Conservation (phyloP, 108 stramenopile genomes). For the Cyclotella choctawhatcheeana region DNA sequence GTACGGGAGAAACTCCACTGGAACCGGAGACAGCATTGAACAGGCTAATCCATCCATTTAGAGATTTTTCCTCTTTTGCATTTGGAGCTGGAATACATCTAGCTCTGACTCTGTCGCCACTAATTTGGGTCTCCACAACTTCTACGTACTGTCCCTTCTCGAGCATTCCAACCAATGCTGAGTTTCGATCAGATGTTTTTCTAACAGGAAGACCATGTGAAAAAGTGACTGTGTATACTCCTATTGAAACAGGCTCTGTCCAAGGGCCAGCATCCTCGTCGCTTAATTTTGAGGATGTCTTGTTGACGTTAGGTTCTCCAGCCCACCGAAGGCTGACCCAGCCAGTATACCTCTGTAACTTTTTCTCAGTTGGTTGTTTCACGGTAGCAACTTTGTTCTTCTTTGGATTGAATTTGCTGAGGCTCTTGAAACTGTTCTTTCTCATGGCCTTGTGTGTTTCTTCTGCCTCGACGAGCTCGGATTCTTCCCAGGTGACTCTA, state of each 20-base stretch:
- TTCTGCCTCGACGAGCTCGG: not conserved
- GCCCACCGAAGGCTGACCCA: conserved; percentile 49
- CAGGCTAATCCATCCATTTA: conserved; percentile 45
- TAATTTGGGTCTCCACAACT: conserved; percentile 46
- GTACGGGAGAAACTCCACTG: conserved; percentile 37
- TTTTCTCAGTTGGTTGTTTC: conserved; percentile 15
- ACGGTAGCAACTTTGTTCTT: too few species aligned
- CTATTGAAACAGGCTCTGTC: conserved; percentile 46
- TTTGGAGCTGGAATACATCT: conserved; percentile 26
- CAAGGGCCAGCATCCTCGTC: conserved; percentile 51
- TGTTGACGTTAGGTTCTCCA: conserved; percentile 20
- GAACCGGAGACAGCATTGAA: conserved; percentile 41
- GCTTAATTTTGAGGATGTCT: conserved; percentile 1
- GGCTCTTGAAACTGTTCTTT: not conserved
- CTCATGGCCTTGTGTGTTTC: not conserved
- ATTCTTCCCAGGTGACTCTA: conserved; percentile 25
- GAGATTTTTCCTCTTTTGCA: conserved; percentile 19
- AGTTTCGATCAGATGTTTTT: conserved; percentile 46
- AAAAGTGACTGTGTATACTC: conserved; percentile 46
- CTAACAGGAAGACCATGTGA: conserved; percentile 34
- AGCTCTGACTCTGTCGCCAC: conserved; percentile 43
- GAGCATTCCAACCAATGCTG: conserved; percentile 31
- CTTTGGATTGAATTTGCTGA: too few species aligned
- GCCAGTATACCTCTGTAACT: conserved; percentile 1
- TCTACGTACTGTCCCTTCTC: conserved; percentile 43